Conservation (phyloP, 371 early-diverging fungal species). For the Catenaria anguillulae region DNA sequence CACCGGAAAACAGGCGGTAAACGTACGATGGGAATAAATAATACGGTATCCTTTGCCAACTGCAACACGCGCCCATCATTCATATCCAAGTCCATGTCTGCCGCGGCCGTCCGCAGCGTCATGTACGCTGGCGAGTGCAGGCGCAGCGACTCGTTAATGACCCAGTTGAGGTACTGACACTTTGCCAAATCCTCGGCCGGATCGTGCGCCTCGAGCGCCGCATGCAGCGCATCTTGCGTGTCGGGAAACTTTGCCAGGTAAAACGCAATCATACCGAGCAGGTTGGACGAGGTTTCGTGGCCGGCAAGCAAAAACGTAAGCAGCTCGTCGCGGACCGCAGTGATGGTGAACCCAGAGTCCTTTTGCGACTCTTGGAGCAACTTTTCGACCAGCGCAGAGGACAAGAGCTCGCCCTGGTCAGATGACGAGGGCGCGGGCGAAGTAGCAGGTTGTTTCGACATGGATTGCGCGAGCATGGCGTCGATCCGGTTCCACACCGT, state of each 20-base stretch:
- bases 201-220: not conserved
- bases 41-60: not conserved
- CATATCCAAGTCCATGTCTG: not conserved
- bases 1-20: too few species aligned
- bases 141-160: not conserved
- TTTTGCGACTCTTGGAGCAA: too few species aligned
- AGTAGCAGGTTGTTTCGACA: too few species aligned
- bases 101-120: not conserved
- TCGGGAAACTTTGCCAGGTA: not conserved
- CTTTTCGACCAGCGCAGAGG: too few species aligned
- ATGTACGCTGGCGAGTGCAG: not conserved
- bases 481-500: not conserved
- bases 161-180: not conserved
- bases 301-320: not conserved
- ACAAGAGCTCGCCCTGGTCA: too few species aligned
- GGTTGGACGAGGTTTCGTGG: not conserved
- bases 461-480: too few species aligned
- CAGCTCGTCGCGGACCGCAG: not conserved
- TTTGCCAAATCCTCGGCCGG: not conserved
- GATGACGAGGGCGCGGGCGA: too few species aligned
- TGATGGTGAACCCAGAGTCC: not conserved
- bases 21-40: not conserved
- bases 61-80: not conserved
- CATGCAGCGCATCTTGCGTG: not conserved
- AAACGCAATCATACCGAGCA: not conserved